These are phyloP conservation scores for Delphinella strobiligena DNA, from an alignment of 2,329 filamentous ascomycete species.

Conservation along the genomic window DNA sequence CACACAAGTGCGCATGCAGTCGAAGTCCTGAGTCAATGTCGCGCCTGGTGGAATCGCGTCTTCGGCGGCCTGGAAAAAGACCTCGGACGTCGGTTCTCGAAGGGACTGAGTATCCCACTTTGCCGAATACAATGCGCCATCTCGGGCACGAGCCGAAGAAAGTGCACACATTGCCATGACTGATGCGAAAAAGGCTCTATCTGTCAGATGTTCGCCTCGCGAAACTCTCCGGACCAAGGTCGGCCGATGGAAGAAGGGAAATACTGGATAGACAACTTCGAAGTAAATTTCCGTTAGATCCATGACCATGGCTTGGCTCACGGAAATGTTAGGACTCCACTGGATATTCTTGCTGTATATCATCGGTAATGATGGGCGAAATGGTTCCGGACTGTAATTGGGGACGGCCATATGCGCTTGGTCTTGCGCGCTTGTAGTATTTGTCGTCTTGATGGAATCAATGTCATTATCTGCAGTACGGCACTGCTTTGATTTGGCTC, in stretches of 20 bases:
- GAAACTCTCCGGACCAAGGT: slow-evolving; percentile 28
- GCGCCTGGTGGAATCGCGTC: slow-evolving; percentile 29
- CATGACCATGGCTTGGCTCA: slow-evolving; percentile 24
- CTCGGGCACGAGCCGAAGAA: slow-evolving; percentile 35
- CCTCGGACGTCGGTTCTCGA: slow-evolving; percentile 27
- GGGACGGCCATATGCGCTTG: background rate
- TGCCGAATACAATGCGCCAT: slow-evolving; percentile 32
- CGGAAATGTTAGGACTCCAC: slow-evolving; percentile 3
- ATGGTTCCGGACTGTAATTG: background rate
- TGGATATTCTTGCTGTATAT: slow-evolving; percentile 16
- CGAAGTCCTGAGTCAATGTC: slow-evolving; percentile 21
- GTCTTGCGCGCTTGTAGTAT: background rate
- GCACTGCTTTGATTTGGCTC: slow-evolving; percentile 12
- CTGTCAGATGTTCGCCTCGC: slow-evolving; percentile 26
- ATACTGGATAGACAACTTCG: slow-evolving; percentile 39
- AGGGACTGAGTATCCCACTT: slow-evolving; percentile 34
- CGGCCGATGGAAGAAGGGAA: slow-evolving; percentile 36
- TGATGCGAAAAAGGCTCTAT: slow-evolving; percentile 34
- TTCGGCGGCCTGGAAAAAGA: slow-evolving; percentile 32
- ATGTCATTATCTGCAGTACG: background rate
- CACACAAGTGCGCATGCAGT: slow-evolving; percentile 35
- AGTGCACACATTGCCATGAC: slow-evolving; percentile 43
- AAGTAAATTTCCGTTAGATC: slow-evolving; percentile 37
- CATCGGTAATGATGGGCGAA: slow-evolving; percentile 19
- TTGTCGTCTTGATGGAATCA: background rate